phyloP scores from a whole-genome alignment of 192 early-diverging fungal genomes.

The Borealophlyctis nickersoniae region DNA sequence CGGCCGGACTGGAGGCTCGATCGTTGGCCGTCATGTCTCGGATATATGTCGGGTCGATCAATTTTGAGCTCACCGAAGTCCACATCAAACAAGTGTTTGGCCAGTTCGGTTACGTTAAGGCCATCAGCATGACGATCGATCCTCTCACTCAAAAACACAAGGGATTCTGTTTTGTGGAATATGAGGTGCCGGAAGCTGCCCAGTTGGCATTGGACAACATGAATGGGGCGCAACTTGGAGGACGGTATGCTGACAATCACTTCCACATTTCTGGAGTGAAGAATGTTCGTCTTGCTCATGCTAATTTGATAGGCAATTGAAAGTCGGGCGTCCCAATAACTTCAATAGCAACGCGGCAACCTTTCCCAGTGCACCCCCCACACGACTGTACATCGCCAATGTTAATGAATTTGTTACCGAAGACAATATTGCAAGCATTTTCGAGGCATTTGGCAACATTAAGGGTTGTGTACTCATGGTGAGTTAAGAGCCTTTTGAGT shows the following conservation, averaged over 20 bases:
- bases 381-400: slow-evolving; percentile 82
- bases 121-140: slow-evolving; percentile 79
- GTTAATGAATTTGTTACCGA: slow-evolving; percentile 75
- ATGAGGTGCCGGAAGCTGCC: slow-evolving; percentile 80
- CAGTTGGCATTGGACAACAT: slow-evolving; percentile 74
- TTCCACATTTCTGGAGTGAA: slow-evolving; percentile 7
- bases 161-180: slow-evolving; percentile 90
- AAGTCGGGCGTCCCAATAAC: slow-evolving; percentile 84
- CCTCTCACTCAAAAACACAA: slow-evolving; percentile 75
- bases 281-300: not conserved
- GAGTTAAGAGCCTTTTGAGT: slow-evolving; percentile 9
- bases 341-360: slow-evolving; percentile 61
- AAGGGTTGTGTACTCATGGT: slow-evolving; percentile 67
- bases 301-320: slow-evolving; percentile 47
- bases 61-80: slow-evolving; percentile 78
- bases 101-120: slow-evolving; percentile 74
- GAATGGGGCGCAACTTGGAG: slow-evolving; percentile 80
- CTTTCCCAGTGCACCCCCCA: slow-evolving; percentile 58
- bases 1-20: slow-evolving; percentile 20
- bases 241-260: slow-evolving; percentile 47
- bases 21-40: slow-evolving; percentile 41
- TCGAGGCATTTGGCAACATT: slow-evolving; percentile 81
- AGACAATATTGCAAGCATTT: slow-evolving; percentile 69
- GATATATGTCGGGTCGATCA: slow-evolving; percentile 83
- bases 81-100: slow-evolving; percentile 74